These are phyloP conservation scores for Penicillium glabrum DNA, from an alignment of 2,329 filamentous ascomycete genomes.

Conservation along the genomic window DNA sequence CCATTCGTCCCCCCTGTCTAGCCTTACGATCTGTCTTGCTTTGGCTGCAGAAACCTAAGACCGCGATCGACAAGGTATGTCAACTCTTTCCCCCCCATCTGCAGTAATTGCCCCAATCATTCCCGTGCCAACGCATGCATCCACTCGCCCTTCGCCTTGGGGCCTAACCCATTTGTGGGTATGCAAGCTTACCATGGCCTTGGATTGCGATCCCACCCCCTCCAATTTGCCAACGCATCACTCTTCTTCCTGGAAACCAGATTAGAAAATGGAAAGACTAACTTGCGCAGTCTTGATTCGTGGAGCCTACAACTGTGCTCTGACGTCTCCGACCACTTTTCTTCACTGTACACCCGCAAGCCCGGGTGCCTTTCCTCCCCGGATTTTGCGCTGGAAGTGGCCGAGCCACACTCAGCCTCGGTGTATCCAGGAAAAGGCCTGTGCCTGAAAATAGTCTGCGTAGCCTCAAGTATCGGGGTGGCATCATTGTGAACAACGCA, in stretches of 20 bases:
- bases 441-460: slow-evolving; percentile 26
- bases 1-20: slow-evolving; percentile 11
- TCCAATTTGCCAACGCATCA: slow-evolving; percentile 30
- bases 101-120: slow-evolving; percentile 27
- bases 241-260: slow-evolving; percentile 5
- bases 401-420: slow-evolving; percentile 19
- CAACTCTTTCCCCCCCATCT: slow-evolving; percentile 25
- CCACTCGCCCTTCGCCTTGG: slow-evolving; percentile 17
- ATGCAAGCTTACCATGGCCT: slow-evolving; percentile 17
- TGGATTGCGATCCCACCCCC: slow-evolving; percentile 13
- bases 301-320: slow-evolving; percentile 23
- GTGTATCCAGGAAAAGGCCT: neutral
- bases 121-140: slow-evolving; percentile 43
- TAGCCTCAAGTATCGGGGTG: slow-evolving; percentile 22
- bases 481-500: slow-evolving; percentile 44
- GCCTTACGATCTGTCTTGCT: slow-evolving; percentile 17
- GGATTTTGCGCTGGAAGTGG: slow-evolving; percentile 17
- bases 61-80: slow-evolving; percentile 39
- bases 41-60: slow-evolving; percentile 23
- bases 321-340: slow-evolving; percentile 29
- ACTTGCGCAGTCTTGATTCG: slow-evolving; percentile 22
- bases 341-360: slow-evolving; percentile 12
- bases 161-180: slow-evolving; percentile 29
- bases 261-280: neutral
- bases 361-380: slow-evolving; percentile 30